phyloP scores from a whole-genome alignment of 1,284 basidiomycete genomes.

The Leccinum laetum region DNA sequence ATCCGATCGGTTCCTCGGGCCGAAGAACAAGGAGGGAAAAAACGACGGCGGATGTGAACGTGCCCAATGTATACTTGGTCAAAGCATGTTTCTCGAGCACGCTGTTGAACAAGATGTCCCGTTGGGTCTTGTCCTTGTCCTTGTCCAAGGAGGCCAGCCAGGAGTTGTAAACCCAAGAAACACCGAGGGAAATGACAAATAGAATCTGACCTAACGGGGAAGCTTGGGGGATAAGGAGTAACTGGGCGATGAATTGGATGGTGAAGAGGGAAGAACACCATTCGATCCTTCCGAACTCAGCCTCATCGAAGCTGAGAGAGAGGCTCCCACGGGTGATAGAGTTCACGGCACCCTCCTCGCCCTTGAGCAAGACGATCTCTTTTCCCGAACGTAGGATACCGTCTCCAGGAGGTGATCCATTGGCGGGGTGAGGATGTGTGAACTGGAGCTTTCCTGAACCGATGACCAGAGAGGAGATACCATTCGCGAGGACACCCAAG shows the following conservation, averaged over 20 bases:
- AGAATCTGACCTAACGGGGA: slow-evolving; percentile 4
- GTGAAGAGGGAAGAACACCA: background rate
- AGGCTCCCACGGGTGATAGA: background rate
- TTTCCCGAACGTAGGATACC: background rate
- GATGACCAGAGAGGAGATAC: too few species aligned
- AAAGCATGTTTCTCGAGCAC: background rate
- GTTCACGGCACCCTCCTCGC: background rate
- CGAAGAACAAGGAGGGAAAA: background rate
- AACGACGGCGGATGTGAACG: background rate
- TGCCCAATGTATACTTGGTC: background rate
- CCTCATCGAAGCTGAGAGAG: background rate
- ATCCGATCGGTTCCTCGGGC: background rate
- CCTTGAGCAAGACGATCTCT: background rate
- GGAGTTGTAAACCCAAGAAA: background rate
- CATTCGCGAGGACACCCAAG: background rate
- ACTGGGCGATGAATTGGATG: background rate
- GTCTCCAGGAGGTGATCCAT: too few species aligned
- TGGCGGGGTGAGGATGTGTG: too few species aligned
- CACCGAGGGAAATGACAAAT: slow-evolving; percentile 1
- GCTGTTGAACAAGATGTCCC: background rate
- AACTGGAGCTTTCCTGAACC: too few species aligned
- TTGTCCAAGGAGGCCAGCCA: background rate
- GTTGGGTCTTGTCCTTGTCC: background rate
- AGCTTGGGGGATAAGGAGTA: background rate
- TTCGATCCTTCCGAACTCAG: background rate